Evolutionary conservation across 345 rosid genomes (phyloP).

Genomic region (Ceriops decandra): DNA sequence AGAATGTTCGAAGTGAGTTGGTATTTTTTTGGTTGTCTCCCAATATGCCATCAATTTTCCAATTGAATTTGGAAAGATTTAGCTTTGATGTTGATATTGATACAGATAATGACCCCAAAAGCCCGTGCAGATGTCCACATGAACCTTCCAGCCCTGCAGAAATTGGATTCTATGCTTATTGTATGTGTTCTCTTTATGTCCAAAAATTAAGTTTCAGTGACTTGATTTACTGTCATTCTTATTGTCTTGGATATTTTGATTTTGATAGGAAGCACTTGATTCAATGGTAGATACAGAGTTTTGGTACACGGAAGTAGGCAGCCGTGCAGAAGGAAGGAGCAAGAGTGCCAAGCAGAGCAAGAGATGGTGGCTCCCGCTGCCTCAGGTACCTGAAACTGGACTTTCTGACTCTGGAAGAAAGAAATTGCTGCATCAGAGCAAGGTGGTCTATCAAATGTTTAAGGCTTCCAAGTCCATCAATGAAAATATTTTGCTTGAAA

Average conservation of each 20-base stretch:
- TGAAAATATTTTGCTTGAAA: conserved; percentile 75
- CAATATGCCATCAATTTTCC: conserved; percentile 1
- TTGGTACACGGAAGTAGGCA: conserved; percentile 85
- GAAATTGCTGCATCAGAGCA: conserved; percentile 53
- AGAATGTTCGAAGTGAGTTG: conserved; percentile 61
- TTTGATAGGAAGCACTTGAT: conserved; percentile 70
- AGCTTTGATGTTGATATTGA: conserved; percentile 23
- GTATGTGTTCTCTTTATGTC: conserved; percentile 45
- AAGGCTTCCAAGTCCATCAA: conserved; percentile 93
- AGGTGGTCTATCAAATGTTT: conserved; percentile 76
- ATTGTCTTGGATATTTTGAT: conserved; percentile 3
- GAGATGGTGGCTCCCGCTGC: conserved; percentile 97
- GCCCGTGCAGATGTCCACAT: conserved; percentile 86
- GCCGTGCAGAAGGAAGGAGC: conserved; percentile 73
- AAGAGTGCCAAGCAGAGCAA: conserved; percentile 65
- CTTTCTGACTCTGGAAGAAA: conserved; percentile 66
- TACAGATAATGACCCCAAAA: conserved; percentile 92
- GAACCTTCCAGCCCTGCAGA: conserved; percentile 95
- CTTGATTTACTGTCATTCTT: neutral
- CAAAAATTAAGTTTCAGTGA: neutral
- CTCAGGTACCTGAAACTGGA: conserved; percentile 77
- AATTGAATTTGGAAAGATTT: conserved; percentile 12
- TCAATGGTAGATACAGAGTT: conserved; percentile 84
- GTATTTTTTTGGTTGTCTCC: too few relatives aligned
- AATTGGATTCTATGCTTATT: conserved; percentile 86